Percentiles rank a stretch among this genome's conserved stretches.
phyloP scores from a whole-genome alignment of 2,329 filamentous ascomycete species.

The Pseudogymnoascus sp. region DNA sequence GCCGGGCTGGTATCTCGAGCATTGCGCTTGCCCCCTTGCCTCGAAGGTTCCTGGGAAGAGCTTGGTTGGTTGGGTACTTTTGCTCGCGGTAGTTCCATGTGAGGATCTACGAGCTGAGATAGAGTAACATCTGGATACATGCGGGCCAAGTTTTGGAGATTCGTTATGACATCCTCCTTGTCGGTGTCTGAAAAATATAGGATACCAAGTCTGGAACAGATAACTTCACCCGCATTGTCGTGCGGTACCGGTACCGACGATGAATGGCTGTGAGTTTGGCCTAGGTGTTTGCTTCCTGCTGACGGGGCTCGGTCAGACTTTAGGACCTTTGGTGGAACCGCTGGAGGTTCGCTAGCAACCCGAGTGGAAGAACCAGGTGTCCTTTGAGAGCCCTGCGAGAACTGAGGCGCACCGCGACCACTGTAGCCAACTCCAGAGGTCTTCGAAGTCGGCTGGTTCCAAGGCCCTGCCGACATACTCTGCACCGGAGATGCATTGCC shows the following conservation, averaged over 20 bases:
- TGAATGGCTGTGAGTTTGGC: background rate
- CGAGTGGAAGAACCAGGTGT: background rate
- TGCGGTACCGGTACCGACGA: background rate
- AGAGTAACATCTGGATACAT: constrained; percentile 2
- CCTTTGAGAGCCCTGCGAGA: background rate
- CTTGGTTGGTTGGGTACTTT: background rate
- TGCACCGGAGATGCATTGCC: background rate
- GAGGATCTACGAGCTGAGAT: background rate
- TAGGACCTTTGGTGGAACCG: background rate
- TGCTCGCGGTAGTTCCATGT: background rate
- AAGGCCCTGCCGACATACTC: background rate
- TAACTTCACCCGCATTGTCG: background rate
- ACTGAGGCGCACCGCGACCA: background rate
- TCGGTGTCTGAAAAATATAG: background rate
- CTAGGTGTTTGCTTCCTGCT: background rate
- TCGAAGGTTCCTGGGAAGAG: background rate
- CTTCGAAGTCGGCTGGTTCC: background rate
- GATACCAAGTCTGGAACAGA: background rate
- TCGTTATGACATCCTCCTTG: background rate
- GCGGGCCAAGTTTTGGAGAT: background rate
- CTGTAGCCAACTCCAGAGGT: background rate
- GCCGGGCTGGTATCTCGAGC: background rate
- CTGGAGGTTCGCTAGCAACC: background rate
- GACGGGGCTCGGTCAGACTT: background rate
- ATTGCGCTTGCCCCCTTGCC: background rate